A percentile compares a stretch with the other conserved stretches of the same genome.
phyloP scores from a whole-genome alignment of 257 asterid species.

The Ligustrum vulgare region DNA sequence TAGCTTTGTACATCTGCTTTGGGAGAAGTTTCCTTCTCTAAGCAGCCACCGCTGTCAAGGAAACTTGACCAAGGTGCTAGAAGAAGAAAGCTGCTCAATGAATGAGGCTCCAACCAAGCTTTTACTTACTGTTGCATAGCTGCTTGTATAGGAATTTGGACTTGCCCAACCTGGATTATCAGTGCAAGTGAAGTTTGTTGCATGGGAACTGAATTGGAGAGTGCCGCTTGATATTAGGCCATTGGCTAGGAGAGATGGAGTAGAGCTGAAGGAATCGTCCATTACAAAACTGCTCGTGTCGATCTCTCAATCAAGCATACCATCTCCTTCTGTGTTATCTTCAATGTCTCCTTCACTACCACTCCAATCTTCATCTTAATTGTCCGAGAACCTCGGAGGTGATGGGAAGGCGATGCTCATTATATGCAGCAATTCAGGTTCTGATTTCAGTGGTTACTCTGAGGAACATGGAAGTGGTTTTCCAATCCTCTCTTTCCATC shows the following conservation, averaged over 20 bases:
- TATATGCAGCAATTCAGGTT: conserved; percentile 4
- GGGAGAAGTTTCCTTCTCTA: conserved; percentile 31
- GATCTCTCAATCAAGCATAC: conserved; percentile 41
- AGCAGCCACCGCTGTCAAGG: conserved; percentile 28
- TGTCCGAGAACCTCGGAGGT: conserved; percentile 27
- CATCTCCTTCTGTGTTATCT: conserved; percentile 27
- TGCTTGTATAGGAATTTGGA: conserved; percentile 40
- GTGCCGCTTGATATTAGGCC: conserved; percentile 40
- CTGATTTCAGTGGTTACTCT: conserved; percentile 21
- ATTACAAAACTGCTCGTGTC: conserved; percentile 42
- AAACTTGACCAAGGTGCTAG: conserved; percentile 40
- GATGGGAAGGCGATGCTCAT: conserved; percentile 27
- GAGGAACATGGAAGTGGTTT: conserved; percentile 54
- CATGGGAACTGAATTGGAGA: conserved; percentile 48
- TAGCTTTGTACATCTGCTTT: conserved; percentile 18
- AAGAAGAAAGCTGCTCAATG: conserved; percentile 82
- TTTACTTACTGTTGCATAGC: conserved; percentile 53
- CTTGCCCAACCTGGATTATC: conserved; percentile 19
- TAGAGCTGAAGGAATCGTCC: conserved; percentile 54
- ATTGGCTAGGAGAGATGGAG: conserved; percentile 57
- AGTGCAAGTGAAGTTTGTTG: conserved; percentile 27
- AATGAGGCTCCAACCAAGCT: conserved; percentile 64
- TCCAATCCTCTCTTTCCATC: conserved; percentile 93
- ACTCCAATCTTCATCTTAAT: conserved; percentile 25
- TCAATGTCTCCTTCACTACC: conserved; percentile 17